Conservation (phyloP, 1,284 basidiomycete genomes). For the Schizopora paradoxa region DNA sequence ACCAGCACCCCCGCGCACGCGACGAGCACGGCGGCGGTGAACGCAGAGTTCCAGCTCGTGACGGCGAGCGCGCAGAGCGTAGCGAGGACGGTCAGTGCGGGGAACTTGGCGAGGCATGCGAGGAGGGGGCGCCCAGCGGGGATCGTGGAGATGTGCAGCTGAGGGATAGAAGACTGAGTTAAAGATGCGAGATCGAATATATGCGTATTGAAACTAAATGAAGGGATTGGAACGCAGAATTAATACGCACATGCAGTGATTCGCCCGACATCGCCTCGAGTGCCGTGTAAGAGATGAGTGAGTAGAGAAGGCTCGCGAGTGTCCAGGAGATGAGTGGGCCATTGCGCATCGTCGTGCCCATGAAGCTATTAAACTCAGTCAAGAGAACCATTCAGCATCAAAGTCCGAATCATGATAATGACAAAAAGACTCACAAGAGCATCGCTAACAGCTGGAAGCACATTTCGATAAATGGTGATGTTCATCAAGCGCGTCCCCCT, state of each 20-base stretch:
- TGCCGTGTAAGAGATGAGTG: conserved; percentile 11
- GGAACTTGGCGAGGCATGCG: conserved; percentile 14
- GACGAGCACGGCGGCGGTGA: conserved; percentile 10
- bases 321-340: conserved; percentile 8
- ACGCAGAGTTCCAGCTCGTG: conserved; percentile 7
- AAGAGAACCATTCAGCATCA: too few relatives aligned
- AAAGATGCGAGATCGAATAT: background rate
- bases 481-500: background rate
- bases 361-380: conserved; percentile 3
- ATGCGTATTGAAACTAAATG: background rate
- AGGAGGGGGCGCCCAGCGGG: conserved; percentile 10
- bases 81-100: conserved; percentile 10
- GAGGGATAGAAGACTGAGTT: background rate
- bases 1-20: conserved; percentile 1
- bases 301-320: conserved; percentile 15
- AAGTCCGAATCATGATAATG: background rate
- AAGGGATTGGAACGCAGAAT: background rate
- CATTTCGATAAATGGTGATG: background rate
- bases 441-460: conserved; percentile 8
- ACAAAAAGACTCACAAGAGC: conserved; percentile 10
- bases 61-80: conserved; percentile 12
- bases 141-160: conserved; percentile 11
- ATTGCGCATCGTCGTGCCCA: conserved; percentile 1
- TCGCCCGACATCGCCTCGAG: conserved; percentile 15
- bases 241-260: conserved; percentile 10